A percentile compares a stretch with the other conserved stretches of the same genome.
Conservation (phyloP, 192 early-diverging fungal species). For the Diversispora epigaea region DNA sequence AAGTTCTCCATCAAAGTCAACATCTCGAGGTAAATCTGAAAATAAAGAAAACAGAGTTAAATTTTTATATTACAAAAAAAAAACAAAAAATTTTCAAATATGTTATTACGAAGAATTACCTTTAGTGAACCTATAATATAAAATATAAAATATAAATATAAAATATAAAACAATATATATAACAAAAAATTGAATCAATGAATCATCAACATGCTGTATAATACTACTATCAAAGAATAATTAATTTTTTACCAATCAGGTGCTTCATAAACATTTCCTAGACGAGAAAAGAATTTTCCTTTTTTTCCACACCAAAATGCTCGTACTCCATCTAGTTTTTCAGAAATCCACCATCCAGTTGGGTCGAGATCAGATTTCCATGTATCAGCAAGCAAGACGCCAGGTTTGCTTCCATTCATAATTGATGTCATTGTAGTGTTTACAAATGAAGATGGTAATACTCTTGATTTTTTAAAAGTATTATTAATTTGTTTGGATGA, state of each 20-base stretch:
- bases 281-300: slow-evolving; percentile 3
- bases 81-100: neutral
- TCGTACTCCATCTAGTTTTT: slow-evolving; percentile 55
- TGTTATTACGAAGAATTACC: slow-evolving; percentile 31
- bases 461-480: neutral
- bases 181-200: neutral
- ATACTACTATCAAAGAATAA: neutral
- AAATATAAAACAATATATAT: neutral
- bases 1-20: slow-evolving; percentile 71
- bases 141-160: slow-evolving; percentile 7
- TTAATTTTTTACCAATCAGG: neutral
- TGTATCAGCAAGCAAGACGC: slow-evolving; percentile 44
- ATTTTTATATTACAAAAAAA: no score
- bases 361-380: slow-evolving; percentile 54
- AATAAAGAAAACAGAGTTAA: slow-evolving; percentile 52
- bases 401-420: slow-evolving; percentile 37
- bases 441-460: neutral
- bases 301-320: slow-evolving; percentile 1
- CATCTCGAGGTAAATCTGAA: slow-evolving; percentile 48
- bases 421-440: neutral
- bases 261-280: slow-evolving; percentile 1
- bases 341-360: slow-evolving; percentile 70
- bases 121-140: slow-evolving; percentile 60
- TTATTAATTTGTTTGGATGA: neutral
- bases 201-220: no score